Percentiles rank a stretch among this genome's conserved stretches.
Evolutionary conservation across 208 protist genomes (phyloP).

Genomic region (Trypanosoma conorhini): DNA sequence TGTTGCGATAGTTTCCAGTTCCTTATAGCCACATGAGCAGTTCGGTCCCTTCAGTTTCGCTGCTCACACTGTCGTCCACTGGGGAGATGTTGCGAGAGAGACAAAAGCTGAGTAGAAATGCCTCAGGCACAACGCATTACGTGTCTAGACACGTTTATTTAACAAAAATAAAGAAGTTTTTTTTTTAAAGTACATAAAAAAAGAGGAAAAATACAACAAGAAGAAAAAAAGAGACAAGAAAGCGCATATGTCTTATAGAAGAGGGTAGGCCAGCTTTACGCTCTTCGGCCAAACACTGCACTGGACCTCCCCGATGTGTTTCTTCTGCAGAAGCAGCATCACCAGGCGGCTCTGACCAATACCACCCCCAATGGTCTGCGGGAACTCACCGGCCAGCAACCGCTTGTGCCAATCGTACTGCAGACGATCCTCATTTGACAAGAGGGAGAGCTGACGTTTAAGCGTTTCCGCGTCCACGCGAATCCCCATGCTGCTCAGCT

Average conservation of each 20-base stretch:
- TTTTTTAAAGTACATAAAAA: neutral
- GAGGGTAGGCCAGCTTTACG: neutral
- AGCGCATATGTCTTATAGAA: conserved; percentile 11
- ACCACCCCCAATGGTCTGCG: conserved; percentile 85
- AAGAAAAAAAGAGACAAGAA: neutral
- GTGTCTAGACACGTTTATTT: neutral
- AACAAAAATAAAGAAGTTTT: conserved; percentile 7
- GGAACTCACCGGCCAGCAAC: conserved; percentile 75
- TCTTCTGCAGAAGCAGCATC: conserved; percentile 91
- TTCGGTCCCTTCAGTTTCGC: no score
- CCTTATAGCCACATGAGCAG: no score
- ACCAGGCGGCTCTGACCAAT: conserved; percentile 86
- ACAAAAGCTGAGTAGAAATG: no score
- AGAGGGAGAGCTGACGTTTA: conserved; percentile 71
- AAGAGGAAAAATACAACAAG: neutral
- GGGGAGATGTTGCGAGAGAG: no score
- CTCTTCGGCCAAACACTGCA: conserved; percentile 79
- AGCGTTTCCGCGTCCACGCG: conserved; percentile 85
- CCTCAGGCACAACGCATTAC: no score
- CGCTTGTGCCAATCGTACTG: conserved; percentile 75
- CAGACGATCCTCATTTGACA: conserved; percentile 59
- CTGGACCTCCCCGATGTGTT: conserved; percentile 93
- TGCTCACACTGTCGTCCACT: no score
- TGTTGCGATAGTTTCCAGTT: no score
- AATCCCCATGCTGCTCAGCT: conserved; percentile 93